Evolutionary conservation across 2,329 filamentous ascomycete genomes (phyloP).

Genomic region (Ophiostoma himal-ulmi): DNA sequence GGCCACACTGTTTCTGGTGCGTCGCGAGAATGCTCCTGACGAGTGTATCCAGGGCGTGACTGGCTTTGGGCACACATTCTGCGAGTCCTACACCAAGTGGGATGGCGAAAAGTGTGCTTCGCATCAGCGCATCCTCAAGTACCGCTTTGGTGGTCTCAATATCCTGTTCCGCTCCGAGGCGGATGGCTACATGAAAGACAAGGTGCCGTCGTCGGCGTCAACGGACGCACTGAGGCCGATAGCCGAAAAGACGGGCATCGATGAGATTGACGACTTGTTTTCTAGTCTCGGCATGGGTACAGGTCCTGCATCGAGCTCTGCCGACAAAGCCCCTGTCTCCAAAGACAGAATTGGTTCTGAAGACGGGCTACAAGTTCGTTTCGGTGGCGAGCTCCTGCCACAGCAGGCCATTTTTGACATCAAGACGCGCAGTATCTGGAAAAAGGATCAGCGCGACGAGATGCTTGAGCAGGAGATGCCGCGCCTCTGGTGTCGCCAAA

Average conservation of each 20-base stretch:
- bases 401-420: constrained; percentile 39
- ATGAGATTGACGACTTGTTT: not conserved
- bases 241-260: not conserved
- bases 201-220: constrained; percentile 25
- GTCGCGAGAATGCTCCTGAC: constrained; percentile 54
- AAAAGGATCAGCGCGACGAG: constrained; percentile 27
- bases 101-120: constrained; percentile 48
- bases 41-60: constrained; percentile 50
- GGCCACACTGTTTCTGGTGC: constrained; percentile 51
- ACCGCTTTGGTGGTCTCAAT: constrained; percentile 49
- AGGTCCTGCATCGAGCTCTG: too few species aligned
- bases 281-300: not conserved
- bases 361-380: constrained; percentile 19
- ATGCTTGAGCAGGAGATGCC: constrained; percentile 36
- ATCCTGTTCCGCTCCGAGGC: constrained; percentile 52
- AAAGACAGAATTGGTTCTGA: not conserved
- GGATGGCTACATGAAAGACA: constrained; percentile 47
- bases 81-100: constrained; percentile 62
- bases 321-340: not conserved
- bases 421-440: constrained; percentile 38
- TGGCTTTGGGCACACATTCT: constrained; percentile 63
- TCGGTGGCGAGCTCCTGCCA: constrained; percentile 29
- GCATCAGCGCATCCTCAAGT: constrained; percentile 57
- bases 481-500: constrained; percentile 39
- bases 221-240: not conserved